These are phyloP conservation scores for Porodaedalea pini DNA, from an alignment of 1,284 basidiomycete species.

Conservation along the genomic window DNA sequence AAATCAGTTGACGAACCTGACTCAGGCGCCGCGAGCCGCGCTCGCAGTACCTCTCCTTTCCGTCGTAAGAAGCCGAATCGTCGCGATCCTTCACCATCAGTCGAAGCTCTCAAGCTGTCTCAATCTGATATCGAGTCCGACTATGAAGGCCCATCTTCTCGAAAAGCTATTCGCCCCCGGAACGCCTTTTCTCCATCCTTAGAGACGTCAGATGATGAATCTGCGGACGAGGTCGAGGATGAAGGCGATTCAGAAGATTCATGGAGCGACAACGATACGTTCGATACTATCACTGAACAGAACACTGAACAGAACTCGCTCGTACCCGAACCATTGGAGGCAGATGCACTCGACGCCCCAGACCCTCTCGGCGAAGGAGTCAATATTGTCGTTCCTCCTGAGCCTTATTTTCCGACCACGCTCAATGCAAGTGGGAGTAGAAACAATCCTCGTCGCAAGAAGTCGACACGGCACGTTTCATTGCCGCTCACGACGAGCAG, in stretches of 20 bases:
- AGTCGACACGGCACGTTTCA: constrained; percentile 54
- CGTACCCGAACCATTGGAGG: constrained; percentile 40
- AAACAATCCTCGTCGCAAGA: constrained; percentile 56
- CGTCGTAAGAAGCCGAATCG: constrained; percentile 54
- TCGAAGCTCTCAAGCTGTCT: constrained; percentile 65
- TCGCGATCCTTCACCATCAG: constrained; percentile 67
- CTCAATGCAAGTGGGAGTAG: constrained; percentile 47
- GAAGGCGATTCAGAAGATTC: constrained; percentile 36
- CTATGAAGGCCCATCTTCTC: constrained; percentile 39
- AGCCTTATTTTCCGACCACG: constrained; percentile 74
- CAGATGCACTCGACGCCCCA: constrained; percentile 49
- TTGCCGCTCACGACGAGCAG: constrained; percentile 65
- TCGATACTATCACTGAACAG: constrained; percentile 74
- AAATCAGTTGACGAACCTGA: constrained; percentile 31
- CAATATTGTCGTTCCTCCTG: constrained; percentile 80
- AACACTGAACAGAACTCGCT: constrained; percentile 76
- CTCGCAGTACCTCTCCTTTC: constrained; percentile 73
- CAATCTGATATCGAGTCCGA: constrained; percentile 68
- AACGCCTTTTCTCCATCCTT: constrained; percentile 55
- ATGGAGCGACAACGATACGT: constrained; percentile 56
- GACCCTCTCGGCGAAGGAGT: constrained; percentile 85
- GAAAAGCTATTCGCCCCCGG: constrained; percentile 43
- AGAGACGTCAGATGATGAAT: constrained; percentile 43
- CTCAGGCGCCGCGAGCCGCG: constrained; percentile 37
- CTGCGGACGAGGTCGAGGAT: constrained; percentile 42